Evolutionary conservation across 2,329 filamentous ascomycete species (phyloP).

Genomic region (Fusarium compactum): DNA sequence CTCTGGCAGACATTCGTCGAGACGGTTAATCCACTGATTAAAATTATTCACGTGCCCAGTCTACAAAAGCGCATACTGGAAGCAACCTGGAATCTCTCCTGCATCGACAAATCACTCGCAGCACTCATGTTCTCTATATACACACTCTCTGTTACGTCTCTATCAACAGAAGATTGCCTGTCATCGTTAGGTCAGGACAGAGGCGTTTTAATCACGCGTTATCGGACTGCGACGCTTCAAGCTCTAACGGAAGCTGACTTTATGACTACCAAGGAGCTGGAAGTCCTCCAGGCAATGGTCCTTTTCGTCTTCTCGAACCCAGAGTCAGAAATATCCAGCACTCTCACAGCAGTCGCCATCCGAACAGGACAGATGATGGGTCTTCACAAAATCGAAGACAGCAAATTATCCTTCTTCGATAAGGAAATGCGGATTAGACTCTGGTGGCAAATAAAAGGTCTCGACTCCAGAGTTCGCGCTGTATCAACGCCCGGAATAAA

Average conservation of each 20-base stretch:
- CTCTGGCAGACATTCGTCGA: conserved; percentile 53
- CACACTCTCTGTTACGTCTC: conserved; percentile 40
- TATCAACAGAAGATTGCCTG: conserved; percentile 37
- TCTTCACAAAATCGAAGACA: conserved; percentile 33
- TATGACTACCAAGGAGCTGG: conserved; percentile 45
- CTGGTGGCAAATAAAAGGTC: conserved; percentile 46
- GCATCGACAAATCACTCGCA: conserved; percentile 27
- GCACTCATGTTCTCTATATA: conserved; percentile 50
- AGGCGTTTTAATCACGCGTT: conserved; percentile 32
- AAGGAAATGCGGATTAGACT: conserved; percentile 47
- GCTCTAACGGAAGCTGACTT: conserved; percentile 46
- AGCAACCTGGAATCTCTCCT: conserved; percentile 44
- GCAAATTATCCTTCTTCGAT: conserved; percentile 41
- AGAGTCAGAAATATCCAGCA: conserved; percentile 46
- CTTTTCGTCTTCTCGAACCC: conserved; percentile 49
- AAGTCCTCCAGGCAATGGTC: conserved; percentile 49
- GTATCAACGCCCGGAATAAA: conserved; percentile 13
- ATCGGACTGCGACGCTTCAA: conserved; percentile 42
- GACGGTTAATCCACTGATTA: conserved; percentile 49
- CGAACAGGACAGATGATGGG: conserved; percentile 46
- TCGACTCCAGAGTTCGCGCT: conserved; percentile 33
- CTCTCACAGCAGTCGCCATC: conserved; percentile 40
- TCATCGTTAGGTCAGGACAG: conserved; percentile 31
- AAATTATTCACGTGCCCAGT: conserved; percentile 51
- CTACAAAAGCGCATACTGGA: conserved; percentile 49